Conservation (phyloP, 2,329 filamentous ascomycete species). For the Fusarium penzigii region DNA sequence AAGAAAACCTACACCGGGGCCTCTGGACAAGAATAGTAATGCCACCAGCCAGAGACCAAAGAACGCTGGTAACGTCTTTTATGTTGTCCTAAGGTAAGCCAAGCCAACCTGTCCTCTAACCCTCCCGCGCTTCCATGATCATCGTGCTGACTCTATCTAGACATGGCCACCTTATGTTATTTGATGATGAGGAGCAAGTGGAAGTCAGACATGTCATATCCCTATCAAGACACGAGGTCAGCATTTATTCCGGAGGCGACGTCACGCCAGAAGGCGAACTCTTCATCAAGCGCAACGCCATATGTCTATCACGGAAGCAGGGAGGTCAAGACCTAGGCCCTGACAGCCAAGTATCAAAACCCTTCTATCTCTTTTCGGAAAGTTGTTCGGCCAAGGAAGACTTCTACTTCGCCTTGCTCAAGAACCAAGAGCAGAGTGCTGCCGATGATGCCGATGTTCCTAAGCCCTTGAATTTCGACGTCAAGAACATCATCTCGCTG, state of each 20-base stretch:
- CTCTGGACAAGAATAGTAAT: conserved; percentile 50
- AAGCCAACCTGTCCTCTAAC: conserved; percentile 3
- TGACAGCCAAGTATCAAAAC: conserved; percentile 65
- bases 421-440: conserved; percentile 74
- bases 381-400: conserved; percentile 97
- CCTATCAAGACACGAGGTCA: conserved; percentile 81
- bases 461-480: conserved; percentile 73
- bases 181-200: conserved; percentile 91
- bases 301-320: conserved; percentile 71
- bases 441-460: conserved; percentile 59
- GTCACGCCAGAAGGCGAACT: conserved; percentile 86
- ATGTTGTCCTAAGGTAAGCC: conserved; percentile 76
- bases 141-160: conserved; percentile 43
- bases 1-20: conserved; percentile 58
- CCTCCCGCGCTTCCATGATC: not conserved
- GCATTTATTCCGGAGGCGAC: conserved; percentile 79
- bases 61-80: conserved; percentile 85
- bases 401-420: conserved; percentile 91
- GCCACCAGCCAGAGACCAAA: conserved; percentile 55
- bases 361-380: conserved; percentile 93
- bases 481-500: conserved; percentile 83
- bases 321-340: conserved; percentile 55
- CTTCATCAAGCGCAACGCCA: conserved; percentile 92
- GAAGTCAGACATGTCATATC: conserved; percentile 97
- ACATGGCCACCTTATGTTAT: conserved; percentile 95